phyloP scores from a whole-genome alignment of 2,329 filamentous ascomycete genomes.

The Mariannaea elegans region DNA sequence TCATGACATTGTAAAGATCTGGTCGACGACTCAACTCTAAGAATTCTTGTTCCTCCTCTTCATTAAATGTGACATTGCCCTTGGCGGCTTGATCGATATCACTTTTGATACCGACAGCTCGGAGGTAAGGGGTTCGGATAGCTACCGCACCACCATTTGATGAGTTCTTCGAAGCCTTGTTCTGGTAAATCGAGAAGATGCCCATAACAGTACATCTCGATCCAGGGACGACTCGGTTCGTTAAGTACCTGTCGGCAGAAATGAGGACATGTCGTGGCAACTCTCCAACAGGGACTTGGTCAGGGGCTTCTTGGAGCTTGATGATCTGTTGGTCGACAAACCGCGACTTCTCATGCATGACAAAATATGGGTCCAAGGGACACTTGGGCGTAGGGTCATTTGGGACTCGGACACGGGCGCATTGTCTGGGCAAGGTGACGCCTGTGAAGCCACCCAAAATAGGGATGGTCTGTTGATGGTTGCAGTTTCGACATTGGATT shows the following conservation, averaged over 20 bases:
- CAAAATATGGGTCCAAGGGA: slow-evolving; percentile 93
- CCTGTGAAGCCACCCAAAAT: slow-evolving; percentile 89
- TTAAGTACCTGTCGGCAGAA: slow-evolving; percentile 94
- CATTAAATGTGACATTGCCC: slow-evolving; percentile 83
- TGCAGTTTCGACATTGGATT: slow-evolving; percentile 89
- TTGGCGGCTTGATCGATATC: slow-evolving; percentile 91
- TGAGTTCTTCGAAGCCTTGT: slow-evolving; percentile 83
- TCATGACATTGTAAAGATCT: slow-evolving; percentile 91
- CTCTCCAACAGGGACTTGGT: slow-evolving; percentile 97
- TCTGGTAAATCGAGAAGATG: slow-evolving; percentile 97
- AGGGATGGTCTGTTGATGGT: slow-evolving; percentile 73
- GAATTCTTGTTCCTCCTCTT: slow-evolving; percentile 98
- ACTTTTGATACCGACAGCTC: slow-evolving; percentile 90
- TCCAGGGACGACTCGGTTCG: slow-evolving; percentile 94
- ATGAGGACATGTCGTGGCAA: slow-evolving; percentile 93
- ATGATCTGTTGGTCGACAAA: slow-evolving; percentile 99
- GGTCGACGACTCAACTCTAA: slow-evolving; percentile 87
- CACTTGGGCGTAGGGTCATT: slow-evolving; percentile 79
- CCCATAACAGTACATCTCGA: slow-evolving; percentile 96
- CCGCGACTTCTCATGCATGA: slow-evolving; percentile 90
- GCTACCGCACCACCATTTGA: slow-evolving; percentile 83
- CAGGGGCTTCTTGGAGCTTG: slow-evolving; percentile 96
- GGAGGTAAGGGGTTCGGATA: slow-evolving; percentile 92
- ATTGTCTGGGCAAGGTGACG: slow-evolving; percentile 83
- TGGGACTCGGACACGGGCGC: slow-evolving; percentile 68